These are phyloP conservation scores for Moricandia arvensis DNA, from an alignment of 345 rosid genomes.

Conservation along the genomic window DNA sequence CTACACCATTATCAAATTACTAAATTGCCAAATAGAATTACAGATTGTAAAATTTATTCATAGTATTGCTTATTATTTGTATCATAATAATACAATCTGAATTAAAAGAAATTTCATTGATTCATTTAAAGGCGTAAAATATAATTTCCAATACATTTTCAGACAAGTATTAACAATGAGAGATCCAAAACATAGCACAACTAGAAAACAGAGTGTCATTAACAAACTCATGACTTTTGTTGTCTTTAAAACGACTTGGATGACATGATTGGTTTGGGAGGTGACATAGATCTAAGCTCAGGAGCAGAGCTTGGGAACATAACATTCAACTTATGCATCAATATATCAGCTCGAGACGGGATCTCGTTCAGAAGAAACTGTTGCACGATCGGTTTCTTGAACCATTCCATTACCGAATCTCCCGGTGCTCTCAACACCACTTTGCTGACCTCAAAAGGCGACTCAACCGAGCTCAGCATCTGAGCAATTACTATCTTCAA, in stretches of 20 bases:
- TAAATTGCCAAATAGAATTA: no score
- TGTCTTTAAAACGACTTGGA: constrained; percentile 24
- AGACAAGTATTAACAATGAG: constrained; percentile 29
- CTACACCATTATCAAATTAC: no score
- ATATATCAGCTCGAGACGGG: constrained; percentile 81
- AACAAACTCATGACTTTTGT: constrained; percentile 13
- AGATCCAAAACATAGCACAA: background rate
- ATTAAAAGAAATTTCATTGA: no score
- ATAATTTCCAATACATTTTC: constrained; percentile 8
- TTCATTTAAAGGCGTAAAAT: background rate
- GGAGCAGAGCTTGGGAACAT: constrained; percentile 94
- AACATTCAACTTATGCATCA: constrained; percentile 89
- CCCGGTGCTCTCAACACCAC: constrained; percentile 93
- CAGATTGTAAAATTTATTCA: no score
- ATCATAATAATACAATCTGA: no score
- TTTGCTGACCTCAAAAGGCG: constrained; percentile 93
- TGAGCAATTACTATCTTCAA: constrained; percentile 88
- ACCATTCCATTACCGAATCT: constrained; percentile 93
- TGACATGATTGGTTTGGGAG: constrained; percentile 64
- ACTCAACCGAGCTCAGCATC: constrained; percentile 90
- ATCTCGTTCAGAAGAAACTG: constrained; percentile 93
- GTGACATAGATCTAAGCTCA: constrained; percentile 76
- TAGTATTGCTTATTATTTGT: no score
- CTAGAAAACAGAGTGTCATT: constrained; percentile 5
- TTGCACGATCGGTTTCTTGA: constrained; percentile 93